phyloP scores from a whole-genome alignment of 768 basidiomycete species.

The Tylopilus rubrobrunneus region DNA sequence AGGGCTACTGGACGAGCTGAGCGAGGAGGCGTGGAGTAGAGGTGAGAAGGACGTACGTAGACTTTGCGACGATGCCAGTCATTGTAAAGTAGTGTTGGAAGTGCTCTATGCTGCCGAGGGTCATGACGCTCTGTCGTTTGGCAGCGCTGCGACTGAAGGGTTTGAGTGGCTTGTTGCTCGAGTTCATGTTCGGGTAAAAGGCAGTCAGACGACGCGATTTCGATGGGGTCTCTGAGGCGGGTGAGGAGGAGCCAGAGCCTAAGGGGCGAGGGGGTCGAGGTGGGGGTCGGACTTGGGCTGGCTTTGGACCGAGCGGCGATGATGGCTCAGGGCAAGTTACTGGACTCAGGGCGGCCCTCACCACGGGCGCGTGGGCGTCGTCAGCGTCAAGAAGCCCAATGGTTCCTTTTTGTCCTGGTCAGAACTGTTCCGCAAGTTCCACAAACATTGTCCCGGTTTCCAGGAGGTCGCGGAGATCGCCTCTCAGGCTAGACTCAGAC shows the following conservation, averaged over 20 bases:
- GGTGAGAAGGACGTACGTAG: slow-evolving; percentile 51
- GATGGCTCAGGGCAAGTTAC: slow-evolving; percentile 60
- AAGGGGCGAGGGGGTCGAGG: background rate
- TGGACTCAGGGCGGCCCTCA: slow-evolving; percentile 66
- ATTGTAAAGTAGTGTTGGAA: slow-evolving; percentile 94
- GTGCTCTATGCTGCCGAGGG: slow-evolving; percentile 93
- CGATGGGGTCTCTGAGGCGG: slow-evolving; percentile 30
- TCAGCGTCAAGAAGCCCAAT: slow-evolving; percentile 47
- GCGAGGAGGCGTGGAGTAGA: background rate
- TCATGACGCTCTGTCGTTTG: slow-evolving; percentile 91
- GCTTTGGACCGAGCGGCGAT: slow-evolving; percentile 11
- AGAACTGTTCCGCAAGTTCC: slow-evolving; percentile 80
- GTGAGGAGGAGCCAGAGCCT: slow-evolving; percentile 31
- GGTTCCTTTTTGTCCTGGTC: slow-evolving; percentile 62
- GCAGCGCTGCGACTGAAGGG: slow-evolving; percentile 89
- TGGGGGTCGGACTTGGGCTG: background rate
- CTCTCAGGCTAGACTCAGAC: slow-evolving; percentile 60
- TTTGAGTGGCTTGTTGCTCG: slow-evolving; percentile 69
- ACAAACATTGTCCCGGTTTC: slow-evolving; percentile 72
- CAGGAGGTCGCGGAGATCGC: slow-evolving; percentile 62
- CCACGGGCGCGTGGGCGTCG: slow-evolving; percentile 71
- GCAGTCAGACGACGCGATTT: slow-evolving; percentile 67
- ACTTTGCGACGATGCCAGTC: slow-evolving; percentile 70
- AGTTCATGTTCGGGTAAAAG: slow-evolving; percentile 72
- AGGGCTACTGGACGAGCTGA: slow-evolving; percentile 29